Evolutionary conservation across 306 rosid genomes (phyloP).

Genomic region (Fragaria ananassa): DNA sequence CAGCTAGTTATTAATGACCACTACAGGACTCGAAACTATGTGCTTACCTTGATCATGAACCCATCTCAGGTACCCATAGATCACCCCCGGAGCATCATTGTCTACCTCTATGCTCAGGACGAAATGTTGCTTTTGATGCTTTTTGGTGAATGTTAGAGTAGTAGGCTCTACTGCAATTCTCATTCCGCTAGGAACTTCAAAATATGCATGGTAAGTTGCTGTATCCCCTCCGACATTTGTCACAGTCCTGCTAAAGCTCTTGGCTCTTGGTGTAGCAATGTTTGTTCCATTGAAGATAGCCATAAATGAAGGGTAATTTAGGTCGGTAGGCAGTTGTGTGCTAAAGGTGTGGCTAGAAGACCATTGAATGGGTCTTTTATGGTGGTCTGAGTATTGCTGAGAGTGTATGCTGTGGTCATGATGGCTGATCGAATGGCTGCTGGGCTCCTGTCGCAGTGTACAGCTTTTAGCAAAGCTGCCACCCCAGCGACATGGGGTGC

Average conservation of each 20-base stretch:
- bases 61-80: constrained; percentile 7
- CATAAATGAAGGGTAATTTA: constrained; percentile 25
- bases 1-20: not conserved
- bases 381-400: not conserved
- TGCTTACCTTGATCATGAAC: not conserved
- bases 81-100: not conserved
- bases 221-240: constrained; percentile 6
- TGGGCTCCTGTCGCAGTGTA: constrained; percentile 16
- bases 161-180: constrained; percentile 7
- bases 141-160: not conserved
- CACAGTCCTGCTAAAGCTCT: constrained; percentile 14
- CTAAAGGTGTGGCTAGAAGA: constrained; percentile 9
- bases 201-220: not conserved
- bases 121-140: constrained; percentile 5
- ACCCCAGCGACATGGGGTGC: constrained; percentile 6
- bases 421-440: constrained; percentile 17
- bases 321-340: not conserved
- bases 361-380: not conserved
- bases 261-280: not conserved
- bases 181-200: constrained; percentile 15
- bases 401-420: constrained; percentile 15
- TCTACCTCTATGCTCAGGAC: not conserved
- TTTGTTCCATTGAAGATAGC: not conserved
- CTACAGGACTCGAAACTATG: constrained; percentile 6
- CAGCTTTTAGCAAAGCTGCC: constrained; percentile 7